Evolutionary conservation across 202 grass and related monocot genomes (phyloP).

Genomic region (Zoysia matrella): DNA sequence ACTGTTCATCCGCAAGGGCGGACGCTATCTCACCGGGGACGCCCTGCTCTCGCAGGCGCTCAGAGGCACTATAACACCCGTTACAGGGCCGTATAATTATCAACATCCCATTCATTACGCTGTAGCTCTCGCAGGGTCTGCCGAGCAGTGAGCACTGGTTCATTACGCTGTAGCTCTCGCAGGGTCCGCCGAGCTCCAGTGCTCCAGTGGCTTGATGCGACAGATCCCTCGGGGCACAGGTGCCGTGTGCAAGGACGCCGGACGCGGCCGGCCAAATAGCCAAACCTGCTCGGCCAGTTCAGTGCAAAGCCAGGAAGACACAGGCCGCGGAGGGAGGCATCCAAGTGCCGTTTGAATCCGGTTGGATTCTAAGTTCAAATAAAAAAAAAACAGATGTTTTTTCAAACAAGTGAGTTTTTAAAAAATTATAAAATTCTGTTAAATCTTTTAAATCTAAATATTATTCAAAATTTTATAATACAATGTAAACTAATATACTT

Average conservation of each 20-base stretch:
- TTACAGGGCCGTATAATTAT: conserved; percentile 34
- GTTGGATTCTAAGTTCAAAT: neutral
- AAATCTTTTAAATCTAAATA: too few species aligned
- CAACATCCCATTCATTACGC: conserved; percentile 24
- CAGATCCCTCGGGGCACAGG: neutral
- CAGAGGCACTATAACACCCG: conserved; percentile 23
- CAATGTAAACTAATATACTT: too few species aligned
- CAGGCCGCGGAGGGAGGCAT: neutral
- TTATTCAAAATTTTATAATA: too few species aligned
- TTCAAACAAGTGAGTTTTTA: too few species aligned
- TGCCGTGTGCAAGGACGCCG: neutral
- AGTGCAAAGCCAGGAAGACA: neutral
- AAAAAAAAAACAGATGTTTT: neutral
- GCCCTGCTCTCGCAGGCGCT: neutral
- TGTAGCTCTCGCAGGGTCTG: conserved; percentile 28
- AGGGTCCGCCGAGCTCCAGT: neutral
- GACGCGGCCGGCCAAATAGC: neutral
- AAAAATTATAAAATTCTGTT: too few species aligned
- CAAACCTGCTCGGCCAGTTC: neutral
- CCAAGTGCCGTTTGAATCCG: neutral
- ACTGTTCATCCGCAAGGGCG: neutral
- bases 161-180: too few species aligned
- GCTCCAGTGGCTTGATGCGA: conserved; percentile 32
- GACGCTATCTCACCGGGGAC: neutral
- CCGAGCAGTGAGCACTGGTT: neutral